These are phyloP conservation scores for Leptoxyphium fumago DNA, from an alignment of 2,329 filamentous ascomycete genomes.

Conservation along the genomic window DNA sequence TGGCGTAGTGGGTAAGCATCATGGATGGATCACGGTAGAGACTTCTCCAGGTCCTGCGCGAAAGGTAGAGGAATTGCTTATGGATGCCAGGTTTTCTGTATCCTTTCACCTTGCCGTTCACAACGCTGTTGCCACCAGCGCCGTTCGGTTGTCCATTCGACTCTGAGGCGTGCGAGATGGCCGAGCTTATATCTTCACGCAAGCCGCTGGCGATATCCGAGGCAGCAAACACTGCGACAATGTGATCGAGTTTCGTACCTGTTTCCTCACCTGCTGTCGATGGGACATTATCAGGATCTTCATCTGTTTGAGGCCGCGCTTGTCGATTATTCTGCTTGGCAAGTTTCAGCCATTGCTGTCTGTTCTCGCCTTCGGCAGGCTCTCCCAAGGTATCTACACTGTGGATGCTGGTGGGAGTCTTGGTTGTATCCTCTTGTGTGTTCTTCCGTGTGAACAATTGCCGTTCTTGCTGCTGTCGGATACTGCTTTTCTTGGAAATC, in stretches of 20 bases:
- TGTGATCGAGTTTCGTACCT: slow-evolving; percentile 67
- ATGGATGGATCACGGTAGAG: slow-evolving; percentile 94
- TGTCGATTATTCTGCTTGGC: slow-evolving; percentile 33
- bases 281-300: slow-evolving; percentile 29
- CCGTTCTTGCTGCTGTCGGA: slow-evolving; percentile 74
- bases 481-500: slow-evolving; percentile 59
- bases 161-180: slow-evolving; percentile 47
- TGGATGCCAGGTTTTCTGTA: slow-evolving; percentile 68
- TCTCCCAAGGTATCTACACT: slow-evolving; percentile 20
- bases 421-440: slow-evolving; percentile 31
- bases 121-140: slow-evolving; percentile 33
- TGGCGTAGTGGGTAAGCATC: slow-evolving; percentile 97
- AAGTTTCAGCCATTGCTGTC: slow-evolving; percentile 47
- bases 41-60: slow-evolving; percentile 87
- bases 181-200: slow-evolving; percentile 62
- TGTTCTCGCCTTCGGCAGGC: slow-evolving; percentile 21
- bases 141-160: slow-evolving; percentile 47
- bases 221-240: slow-evolving; percentile 59
- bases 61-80: slow-evolving; percentile 79
- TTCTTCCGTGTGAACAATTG: slow-evolving; percentile 80
- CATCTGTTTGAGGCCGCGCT: slow-evolving; percentile 40
- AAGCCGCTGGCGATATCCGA: slow-evolving; percentile 65
- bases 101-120: slow-evolving; percentile 46
- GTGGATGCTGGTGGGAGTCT: slow-evolving; percentile 32
- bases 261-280: slow-evolving; percentile 27